Conservation (phyloP, 768 basidiomycete genomes). For the Kwoniella europaea region DNA sequence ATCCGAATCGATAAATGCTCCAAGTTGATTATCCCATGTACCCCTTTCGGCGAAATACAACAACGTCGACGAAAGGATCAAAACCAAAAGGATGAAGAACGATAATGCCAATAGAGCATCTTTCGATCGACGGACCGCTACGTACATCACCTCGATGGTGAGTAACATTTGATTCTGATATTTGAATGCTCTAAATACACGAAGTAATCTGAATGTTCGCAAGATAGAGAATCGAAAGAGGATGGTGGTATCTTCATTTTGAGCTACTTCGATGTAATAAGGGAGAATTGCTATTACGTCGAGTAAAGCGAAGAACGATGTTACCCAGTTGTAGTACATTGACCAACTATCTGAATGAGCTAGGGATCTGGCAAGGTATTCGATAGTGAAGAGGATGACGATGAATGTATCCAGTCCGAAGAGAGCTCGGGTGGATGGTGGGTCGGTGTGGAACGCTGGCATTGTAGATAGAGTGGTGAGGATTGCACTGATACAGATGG, state of each 20-base stretch:
- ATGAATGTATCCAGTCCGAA: constrained; percentile 86
- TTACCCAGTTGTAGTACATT: constrained; percentile 60
- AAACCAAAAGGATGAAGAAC: constrained; percentile 85
- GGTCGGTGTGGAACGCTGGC: constrained; percentile 57
- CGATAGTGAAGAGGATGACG: constrained; percentile 83
- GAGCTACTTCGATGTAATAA: constrained; percentile 82
- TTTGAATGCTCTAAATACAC: constrained; percentile 87
- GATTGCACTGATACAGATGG: constrained; percentile 43
- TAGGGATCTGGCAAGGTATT: constrained; percentile 63
- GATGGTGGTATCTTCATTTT: constrained; percentile 84
- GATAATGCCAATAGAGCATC: constrained; percentile 83
- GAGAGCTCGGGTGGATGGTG: constrained; percentile 71
- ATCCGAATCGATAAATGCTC: constrained; percentile 80
- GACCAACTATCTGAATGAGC: constrained; percentile 73
- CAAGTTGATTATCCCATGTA: constrained; percentile 80
- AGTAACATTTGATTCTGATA: constrained; percentile 62
- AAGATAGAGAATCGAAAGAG: constrained; percentile 90
- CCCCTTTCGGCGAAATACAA: constrained; percentile 91
- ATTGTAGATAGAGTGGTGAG: constrained; percentile 58
- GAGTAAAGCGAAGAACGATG: constrained; percentile 77
- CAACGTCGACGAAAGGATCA: constrained; percentile 85
- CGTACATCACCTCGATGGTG: constrained; percentile 76
- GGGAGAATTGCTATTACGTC: constrained; percentile 84
- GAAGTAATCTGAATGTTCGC: constrained; percentile 82
- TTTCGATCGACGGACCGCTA: constrained; percentile 80